phyloP scores from a whole-genome alignment of 1,284 basidiomycete genomes.

The Rhodotorula sp. region DNA sequence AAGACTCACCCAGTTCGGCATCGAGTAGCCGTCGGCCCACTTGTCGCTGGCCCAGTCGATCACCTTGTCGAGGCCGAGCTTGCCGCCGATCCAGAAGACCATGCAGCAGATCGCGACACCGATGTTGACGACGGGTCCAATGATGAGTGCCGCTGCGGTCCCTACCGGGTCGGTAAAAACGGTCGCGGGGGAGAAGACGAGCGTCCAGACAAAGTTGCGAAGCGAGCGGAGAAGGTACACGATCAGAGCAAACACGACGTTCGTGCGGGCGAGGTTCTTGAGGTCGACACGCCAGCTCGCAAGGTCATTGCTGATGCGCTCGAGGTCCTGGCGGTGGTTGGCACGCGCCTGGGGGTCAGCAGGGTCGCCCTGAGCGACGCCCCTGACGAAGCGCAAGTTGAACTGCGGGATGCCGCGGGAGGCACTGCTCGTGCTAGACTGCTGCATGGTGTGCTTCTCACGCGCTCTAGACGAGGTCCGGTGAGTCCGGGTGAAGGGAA shows the following conservation, averaged over 20 bases:
- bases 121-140: too few species aligned
- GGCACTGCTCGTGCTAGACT: too few species aligned
- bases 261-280: neutral
- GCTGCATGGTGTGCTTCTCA: neutral
- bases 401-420: neutral
- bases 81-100: conserved; percentile 10
- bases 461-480: neutral
- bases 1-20: conserved; percentile 27
- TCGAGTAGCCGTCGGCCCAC: conserved; percentile 12
- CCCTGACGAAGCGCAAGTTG: neutral
- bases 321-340: conserved; percentile 2
- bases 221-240: conserved; percentile 2
- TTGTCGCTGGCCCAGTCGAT: conserved; percentile 12
- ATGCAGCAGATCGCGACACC: neutral
- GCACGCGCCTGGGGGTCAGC: neutral
- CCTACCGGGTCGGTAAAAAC: conserved; percentile 25
- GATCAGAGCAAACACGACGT: conserved; percentile 4
- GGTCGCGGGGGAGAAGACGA: conserved; percentile 24
- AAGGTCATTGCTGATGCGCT: neutral
- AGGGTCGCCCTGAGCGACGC: neutral
- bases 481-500: neutral
- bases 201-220: conserved; percentile 3
- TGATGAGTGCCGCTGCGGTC: too few species aligned
- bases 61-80: neutral
- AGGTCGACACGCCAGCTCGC: neutral